Evolutionary conservation across 768 basidiomycete genomes (phyloP).

Genomic region (Xanthoconium purpureum): DNA sequence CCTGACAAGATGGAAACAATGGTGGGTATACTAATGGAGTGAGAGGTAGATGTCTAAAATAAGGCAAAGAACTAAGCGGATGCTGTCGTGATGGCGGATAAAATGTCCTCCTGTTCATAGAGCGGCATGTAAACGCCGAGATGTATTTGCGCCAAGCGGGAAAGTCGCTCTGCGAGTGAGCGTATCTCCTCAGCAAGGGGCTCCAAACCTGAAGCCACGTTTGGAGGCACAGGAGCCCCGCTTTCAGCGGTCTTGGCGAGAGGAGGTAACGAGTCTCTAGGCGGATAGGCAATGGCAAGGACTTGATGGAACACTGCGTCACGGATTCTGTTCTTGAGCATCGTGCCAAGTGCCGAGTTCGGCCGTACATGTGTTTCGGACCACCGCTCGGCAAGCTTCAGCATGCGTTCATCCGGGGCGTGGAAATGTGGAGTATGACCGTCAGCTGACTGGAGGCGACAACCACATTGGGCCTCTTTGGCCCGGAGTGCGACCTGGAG

Average conservation of each 20-base stretch:
- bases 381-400: conserved; percentile 69
- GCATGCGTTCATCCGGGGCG: conserved; percentile 48
- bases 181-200: conserved; percentile 64
- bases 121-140: conserved; percentile 72
- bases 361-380: conserved; percentile 61
- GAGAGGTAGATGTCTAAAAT: conserved; percentile 24
- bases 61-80: conserved; percentile 16
- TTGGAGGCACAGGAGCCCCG: conserved; percentile 7
- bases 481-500: conserved; percentile 76
- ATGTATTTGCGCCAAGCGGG: conserved; percentile 71
- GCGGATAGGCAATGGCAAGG: conserved; percentile 49
- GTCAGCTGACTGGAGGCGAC: conserved; percentile 25
- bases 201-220: conserved; percentile 60
- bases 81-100: conserved; percentile 21
- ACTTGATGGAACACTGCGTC: conserved; percentile 63
- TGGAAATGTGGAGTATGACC: conserved; percentile 23
- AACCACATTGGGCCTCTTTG: conserved; percentile 38
- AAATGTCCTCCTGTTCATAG: conserved; percentile 61
- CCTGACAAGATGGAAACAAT: conserved; percentile 28
- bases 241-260: conserved; percentile 29
- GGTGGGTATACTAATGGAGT: conserved; percentile 28
- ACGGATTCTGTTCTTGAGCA: conserved; percentile 62
- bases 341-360: conserved; percentile 53
- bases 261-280: conserved; percentile 36
- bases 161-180: conserved; percentile 65